Conservation (phyloP, 768 basidiomycete species). For the Tephrocybe sp. region DNA sequence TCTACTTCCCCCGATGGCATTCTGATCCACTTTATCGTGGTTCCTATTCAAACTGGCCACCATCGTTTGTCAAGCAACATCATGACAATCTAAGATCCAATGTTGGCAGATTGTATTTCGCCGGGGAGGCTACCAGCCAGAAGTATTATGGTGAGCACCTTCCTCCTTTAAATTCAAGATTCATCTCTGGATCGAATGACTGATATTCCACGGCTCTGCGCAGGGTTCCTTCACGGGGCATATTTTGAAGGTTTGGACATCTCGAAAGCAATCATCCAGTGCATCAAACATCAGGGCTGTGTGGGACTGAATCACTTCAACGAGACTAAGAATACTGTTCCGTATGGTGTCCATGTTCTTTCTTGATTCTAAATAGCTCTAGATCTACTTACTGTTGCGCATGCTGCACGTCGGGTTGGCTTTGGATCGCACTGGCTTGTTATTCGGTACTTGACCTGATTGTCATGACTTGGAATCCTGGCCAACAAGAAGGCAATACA, state of each 20-base stretch:
- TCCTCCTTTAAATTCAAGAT: neutral
- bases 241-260: conserved; percentile 53
- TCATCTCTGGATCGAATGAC: neutral
- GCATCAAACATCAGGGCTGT: conserved; percentile 32
- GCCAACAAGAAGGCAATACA: too few species aligned
- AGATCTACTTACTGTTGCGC: too few species aligned
- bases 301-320: conserved; percentile 22
- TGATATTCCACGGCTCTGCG: neutral
- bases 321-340: conserved; percentile 24
- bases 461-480: too few species aligned
- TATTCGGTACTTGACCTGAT: too few species aligned
- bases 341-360: conserved; percentile 19
- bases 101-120: conserved; percentile 56
- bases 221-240: conserved; percentile 60
- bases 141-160: conserved; percentile 59
- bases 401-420: too few species aligned
- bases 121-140: conserved; percentile 60
- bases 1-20: conserved; percentile 58
- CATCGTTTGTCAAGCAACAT: conserved; percentile 54
- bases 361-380: neutral
- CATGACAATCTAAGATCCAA: conserved; percentile 59
- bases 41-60: conserved; percentile 72
- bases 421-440: too few species aligned
- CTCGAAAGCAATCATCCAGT: conserved; percentile 39
- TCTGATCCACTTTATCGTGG: conserved; percentile 54